Evolutionary conservation across 768 basidiomycete species (phyloP).

Genomic region (Kwoniella sp.): DNA sequence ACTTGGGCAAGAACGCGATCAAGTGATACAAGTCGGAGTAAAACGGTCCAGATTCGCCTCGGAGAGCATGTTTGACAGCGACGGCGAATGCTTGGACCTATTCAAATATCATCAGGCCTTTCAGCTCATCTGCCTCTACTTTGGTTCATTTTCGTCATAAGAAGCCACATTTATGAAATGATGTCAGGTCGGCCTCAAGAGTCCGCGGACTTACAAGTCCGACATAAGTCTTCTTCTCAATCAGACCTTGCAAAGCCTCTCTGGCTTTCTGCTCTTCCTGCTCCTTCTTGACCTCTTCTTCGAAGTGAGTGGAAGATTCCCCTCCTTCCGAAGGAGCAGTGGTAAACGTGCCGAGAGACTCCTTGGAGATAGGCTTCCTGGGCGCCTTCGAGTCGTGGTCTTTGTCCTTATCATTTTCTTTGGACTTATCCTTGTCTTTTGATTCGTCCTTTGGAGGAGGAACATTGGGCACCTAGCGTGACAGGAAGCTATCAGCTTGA

Average conservation of each 20-base stretch:
- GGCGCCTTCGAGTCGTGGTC: slow-evolving; percentile 3
- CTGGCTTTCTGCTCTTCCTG: slow-evolving; percentile 23
- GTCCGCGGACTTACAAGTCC: slow-evolving; percentile 62
- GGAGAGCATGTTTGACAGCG: slow-evolving; percentile 65
- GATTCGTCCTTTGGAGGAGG: slow-evolving; percentile 26
- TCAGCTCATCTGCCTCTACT: no score
- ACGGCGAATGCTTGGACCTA: slow-evolving; percentile 73
- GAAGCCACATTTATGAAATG: no score
- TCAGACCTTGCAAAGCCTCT: slow-evolving; percentile 58
- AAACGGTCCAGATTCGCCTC: slow-evolving; percentile 70
- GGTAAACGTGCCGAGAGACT: slow-evolving; percentile 4
- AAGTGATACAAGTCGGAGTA: slow-evolving; percentile 74
- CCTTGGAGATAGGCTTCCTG: slow-evolving; percentile 10
- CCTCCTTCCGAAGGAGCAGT: neutral
- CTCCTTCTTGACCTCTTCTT: slow-evolving; percentile 12
- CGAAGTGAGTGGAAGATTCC: neutral
- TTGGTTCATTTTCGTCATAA: no score
- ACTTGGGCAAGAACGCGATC: slow-evolving; percentile 67
- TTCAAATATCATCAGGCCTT: no score
- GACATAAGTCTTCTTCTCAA: slow-evolving; percentile 76
- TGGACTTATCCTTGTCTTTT: slow-evolving; percentile 18
- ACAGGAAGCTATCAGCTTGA: slow-evolving; percentile 59
- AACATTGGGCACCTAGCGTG: slow-evolving; percentile 26
- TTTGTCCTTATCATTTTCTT: slow-evolving; percentile 3
- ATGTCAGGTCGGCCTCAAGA: no score